phyloP scores from a whole-genome alignment of 306 rosid genomes.

The Biancaea sappan region DNA sequence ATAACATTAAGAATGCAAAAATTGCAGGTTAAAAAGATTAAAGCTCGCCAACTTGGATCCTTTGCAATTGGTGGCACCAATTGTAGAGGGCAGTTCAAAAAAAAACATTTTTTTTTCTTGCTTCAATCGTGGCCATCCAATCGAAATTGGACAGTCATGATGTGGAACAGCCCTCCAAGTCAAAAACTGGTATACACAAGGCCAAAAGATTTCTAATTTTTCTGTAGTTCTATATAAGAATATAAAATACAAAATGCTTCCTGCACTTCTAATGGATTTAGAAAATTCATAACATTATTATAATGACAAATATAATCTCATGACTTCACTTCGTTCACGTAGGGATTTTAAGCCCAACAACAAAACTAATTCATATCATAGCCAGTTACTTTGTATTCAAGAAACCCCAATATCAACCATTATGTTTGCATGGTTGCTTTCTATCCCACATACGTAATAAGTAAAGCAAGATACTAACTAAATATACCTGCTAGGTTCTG shows the following conservation, averaged over 20 bases:
- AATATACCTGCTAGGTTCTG: slow-evolving; percentile 65
- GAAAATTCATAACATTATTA: neutral
- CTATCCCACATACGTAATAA: neutral
- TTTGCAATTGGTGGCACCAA: too few species aligned
- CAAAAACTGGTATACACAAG: neutral
- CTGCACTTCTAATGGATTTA: neutral
- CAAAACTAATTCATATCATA: neutral
- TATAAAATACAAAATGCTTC: neutral
- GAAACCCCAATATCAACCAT: neutral
- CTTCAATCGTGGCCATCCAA: too few species aligned
- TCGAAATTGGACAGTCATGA: too few species aligned
- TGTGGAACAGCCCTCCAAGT: too few species aligned
- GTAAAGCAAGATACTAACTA: neutral
- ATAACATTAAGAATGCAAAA: neutral
- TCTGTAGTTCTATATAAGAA: neutral
- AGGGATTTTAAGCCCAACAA: neutral
- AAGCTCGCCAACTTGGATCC: too few species aligned
- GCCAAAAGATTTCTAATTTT: neutral
- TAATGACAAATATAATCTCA: neutral
- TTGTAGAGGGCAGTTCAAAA: too few species aligned
- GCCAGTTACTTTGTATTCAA: neutral
- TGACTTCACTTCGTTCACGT: too few species aligned
- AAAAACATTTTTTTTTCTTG: too few species aligned
- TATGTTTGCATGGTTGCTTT: neutral
- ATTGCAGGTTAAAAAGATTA: neutral